phyloP scores from a whole-genome alignment of 2,329 filamentous ascomycete species.

The Colletotrichum shisoi region DNA sequence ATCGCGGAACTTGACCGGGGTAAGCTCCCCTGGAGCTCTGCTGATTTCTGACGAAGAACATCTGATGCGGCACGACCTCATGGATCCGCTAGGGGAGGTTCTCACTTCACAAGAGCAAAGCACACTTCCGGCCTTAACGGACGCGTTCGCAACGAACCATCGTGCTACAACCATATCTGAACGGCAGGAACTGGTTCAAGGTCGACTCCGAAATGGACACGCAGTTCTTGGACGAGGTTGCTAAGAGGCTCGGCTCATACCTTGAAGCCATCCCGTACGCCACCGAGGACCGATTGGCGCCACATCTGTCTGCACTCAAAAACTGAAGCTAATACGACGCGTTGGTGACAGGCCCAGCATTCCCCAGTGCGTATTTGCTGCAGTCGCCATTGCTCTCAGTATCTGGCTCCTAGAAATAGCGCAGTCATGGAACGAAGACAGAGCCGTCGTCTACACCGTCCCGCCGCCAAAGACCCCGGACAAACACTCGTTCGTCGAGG shows the following conservation, averaged over 20 bases:
- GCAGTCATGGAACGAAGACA: constrained; percentile 47
- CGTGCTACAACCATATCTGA: not conserved
- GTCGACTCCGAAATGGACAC: constrained; percentile 28
- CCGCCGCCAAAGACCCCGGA: constrained; percentile 68
- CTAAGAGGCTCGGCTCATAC: constrained; percentile 23
- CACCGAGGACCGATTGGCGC: constrained; percentile 21
- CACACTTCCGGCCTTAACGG: constrained; percentile 1
- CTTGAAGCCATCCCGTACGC: constrained; percentile 33
- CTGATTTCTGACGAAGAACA: constrained; percentile 35
- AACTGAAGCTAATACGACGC: constrained; percentile 8
- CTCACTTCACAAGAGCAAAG: not conserved
- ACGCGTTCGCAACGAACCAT: not conserved
- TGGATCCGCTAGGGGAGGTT: constrained; percentile 8
- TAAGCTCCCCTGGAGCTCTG: constrained; percentile 35
- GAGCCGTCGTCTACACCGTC: constrained; percentile 66
- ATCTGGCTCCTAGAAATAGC: constrained; percentile 45
- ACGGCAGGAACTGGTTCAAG: not conserved
- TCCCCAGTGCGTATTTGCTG: constrained; percentile 45
- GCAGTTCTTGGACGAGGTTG: constrained; percentile 26
- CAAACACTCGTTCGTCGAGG: constrained; percentile 64
- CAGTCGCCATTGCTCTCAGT: constrained; percentile 47
- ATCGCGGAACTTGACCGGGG: constrained; percentile 22
- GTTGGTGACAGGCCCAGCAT: constrained; percentile 11
- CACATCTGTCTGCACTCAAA: not conserved
- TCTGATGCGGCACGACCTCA: constrained; percentile 17